Conservation (phyloP, 2,329 filamentous ascomycete species). For the Fonsecaea multimorphosa region DNA sequence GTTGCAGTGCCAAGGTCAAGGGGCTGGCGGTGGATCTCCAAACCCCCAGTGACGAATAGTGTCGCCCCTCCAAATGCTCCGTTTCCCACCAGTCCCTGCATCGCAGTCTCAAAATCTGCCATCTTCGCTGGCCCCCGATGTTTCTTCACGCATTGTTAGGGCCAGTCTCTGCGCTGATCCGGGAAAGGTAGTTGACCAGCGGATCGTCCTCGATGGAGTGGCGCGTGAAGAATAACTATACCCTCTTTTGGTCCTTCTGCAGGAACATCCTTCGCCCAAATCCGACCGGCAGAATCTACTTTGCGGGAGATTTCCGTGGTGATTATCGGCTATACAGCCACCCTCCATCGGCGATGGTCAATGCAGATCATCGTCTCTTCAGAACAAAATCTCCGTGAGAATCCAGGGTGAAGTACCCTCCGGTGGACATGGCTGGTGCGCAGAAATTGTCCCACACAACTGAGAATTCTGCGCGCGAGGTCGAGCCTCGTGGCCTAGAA, state of each 20-base stretch:
- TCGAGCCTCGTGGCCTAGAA: background rate
- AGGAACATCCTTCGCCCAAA: background rate
- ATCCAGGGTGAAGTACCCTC: conserved; percentile 10
- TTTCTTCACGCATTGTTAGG: too few relatives aligned
- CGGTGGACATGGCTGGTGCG: background rate
- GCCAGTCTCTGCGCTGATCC: background rate
- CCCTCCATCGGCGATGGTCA: background rate
- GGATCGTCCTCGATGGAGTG: background rate
- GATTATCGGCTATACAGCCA: background rate
- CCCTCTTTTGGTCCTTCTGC: background rate
- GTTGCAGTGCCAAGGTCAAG: conserved; percentile 4
- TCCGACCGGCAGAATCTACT: background rate
- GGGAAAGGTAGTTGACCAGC: background rate
- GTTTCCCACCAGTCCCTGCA: background rate
- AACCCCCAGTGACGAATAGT: background rate
- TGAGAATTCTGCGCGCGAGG: background rate
- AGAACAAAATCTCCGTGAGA: conserved; percentile 4
- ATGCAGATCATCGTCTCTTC: conserved; percentile 1
- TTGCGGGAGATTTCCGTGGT: background rate
- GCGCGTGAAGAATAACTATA: background rate
- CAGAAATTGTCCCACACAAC: background rate
- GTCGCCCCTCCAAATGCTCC: background rate
- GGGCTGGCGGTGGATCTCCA: background rate
- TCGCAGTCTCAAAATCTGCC: background rate
- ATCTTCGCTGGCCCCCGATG: background rate